phyloP scores from a whole-genome alignment of 202 grass and related monocot genomes.

The Cymbopogon flexuosus region DNA sequence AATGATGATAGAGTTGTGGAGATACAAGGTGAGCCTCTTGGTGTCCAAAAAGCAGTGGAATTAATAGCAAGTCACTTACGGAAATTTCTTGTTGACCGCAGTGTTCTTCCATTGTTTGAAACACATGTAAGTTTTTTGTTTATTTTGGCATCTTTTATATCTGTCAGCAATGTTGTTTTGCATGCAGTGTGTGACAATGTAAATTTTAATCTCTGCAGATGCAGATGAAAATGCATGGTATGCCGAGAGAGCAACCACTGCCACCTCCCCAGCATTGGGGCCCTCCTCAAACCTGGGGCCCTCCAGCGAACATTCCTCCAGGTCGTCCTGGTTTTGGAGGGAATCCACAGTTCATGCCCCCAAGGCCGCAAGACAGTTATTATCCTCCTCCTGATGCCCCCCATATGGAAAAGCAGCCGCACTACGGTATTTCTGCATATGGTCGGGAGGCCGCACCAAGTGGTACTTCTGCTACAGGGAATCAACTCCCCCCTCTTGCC shows the following conservation, averaged over 20 bases:
- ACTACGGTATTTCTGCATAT: conserved; percentile 76
- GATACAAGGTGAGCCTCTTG: conserved; percentile 76
- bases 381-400: conserved; percentile 59
- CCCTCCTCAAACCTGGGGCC: conserved; percentile 68
- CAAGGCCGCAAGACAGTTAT: conserved; percentile 57
- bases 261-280: conserved; percentile 72
- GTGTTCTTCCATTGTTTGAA: conserved; percentile 81
- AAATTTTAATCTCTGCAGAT: conserved; percentile 36
- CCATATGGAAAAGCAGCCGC: conserved; percentile 65
- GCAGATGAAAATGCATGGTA: conserved; percentile 61
- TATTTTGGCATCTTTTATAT: conserved; percentile 40
- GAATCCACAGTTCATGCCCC: conserved; percentile 71
- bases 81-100: conserved; percentile 93
- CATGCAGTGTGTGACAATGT: not conserved
- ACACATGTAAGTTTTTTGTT: conserved; percentile 41
- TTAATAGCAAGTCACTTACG: conserved; percentile 71
- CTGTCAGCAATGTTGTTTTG: conserved; percentile 18
- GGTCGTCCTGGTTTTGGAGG: conserved; percentile 59
- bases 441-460: conserved; percentile 52
- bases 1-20: conserved; percentile 89
- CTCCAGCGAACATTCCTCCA: conserved; percentile 52
- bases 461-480: conserved; percentile 39
- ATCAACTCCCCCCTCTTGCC: conserved; percentile 47
- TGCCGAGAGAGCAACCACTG: conserved; percentile 67
- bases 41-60: conserved; percentile 82